Conservation (phyloP, 2,329 filamentous ascomycete genomes). For the Pseudogymnoascus sp. region DNA sequence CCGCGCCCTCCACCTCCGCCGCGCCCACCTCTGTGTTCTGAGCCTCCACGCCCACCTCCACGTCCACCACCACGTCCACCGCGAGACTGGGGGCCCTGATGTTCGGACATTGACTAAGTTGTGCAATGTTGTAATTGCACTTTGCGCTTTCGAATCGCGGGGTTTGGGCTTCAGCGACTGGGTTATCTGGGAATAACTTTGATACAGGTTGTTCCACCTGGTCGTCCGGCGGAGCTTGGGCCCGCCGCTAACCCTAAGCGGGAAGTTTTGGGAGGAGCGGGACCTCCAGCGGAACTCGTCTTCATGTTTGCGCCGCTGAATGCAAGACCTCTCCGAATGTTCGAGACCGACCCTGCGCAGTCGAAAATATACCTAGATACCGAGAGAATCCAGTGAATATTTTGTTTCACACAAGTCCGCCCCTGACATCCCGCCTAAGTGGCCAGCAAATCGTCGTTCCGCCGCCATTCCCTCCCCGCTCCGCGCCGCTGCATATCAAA, state of each 20-base stretch:
- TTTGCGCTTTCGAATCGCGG: slow-evolving; percentile 7
- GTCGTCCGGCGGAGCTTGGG: slow-evolving; percentile 7
- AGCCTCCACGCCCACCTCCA: slow-evolving; percentile 25
- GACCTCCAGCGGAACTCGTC: slow-evolving; percentile 3
- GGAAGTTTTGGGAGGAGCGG: slow-evolving; percentile 9
- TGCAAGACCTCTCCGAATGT: not conserved
- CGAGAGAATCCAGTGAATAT: not conserved
- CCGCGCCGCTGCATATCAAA: slow-evolving; percentile 8
- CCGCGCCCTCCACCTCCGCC: slow-evolving; percentile 41
- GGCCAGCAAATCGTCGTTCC: not conserved
- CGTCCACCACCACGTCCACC: slow-evolving; percentile 33
- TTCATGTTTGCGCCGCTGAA: not conserved
- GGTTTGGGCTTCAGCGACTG: not conserved
- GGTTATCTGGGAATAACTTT: slow-evolving; percentile 5
- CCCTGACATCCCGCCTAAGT: not conserved
- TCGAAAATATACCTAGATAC: not conserved
- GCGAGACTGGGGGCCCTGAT: slow-evolving; percentile 19
- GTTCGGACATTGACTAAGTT: slow-evolving; percentile 6
- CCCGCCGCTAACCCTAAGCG: slow-evolving; percentile 7
- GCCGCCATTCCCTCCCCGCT: not conserved
- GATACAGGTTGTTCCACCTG: slow-evolving; percentile 2
- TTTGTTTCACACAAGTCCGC: slow-evolving; percentile 2
- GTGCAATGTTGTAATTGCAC: slow-evolving; percentile 9
- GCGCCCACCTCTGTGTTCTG: slow-evolving; percentile 34
- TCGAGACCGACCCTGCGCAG: not conserved